Evolutionary conservation across 306 rosid genomes (phyloP).

Genomic region (Leucaena leucocephala): DNA sequence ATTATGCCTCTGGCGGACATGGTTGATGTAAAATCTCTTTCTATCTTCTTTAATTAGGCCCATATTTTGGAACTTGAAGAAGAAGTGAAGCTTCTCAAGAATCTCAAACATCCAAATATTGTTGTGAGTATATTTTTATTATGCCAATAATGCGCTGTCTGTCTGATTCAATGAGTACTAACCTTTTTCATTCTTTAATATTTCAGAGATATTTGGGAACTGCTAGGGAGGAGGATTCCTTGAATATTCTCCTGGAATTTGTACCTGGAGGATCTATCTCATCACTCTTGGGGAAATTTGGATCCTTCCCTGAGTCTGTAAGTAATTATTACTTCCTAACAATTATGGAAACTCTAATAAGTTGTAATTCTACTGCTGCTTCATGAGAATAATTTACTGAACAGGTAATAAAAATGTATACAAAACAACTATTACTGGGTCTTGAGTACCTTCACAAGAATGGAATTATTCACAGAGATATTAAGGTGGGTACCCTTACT

Average conservation of each 20-base stretch:
- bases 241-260: slow-evolving; percentile 89
- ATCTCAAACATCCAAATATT: slow-evolving; percentile 87
- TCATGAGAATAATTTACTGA: slow-evolving; percentile 10
- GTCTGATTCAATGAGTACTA: background rate
- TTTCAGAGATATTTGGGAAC: slow-evolving; percentile 86
- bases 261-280: slow-evolving; percentile 97
- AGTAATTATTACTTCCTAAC: slow-evolving; percentile 45
- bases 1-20: slow-evolving; percentile 25
- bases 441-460: slow-evolving; percentile 89
- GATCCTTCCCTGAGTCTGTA: slow-evolving; percentile 92
- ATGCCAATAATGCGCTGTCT: slow-evolving; percentile 19
- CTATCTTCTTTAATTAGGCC: slow-evolving; percentile 52
- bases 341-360: background rate
- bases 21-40: slow-evolving; percentile 19
- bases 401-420: slow-evolving; percentile 86
- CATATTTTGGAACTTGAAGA: slow-evolving; percentile 89
- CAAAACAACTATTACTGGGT: slow-evolving; percentile 82
- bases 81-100: slow-evolving; percentile 87
- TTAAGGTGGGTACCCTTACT: slow-evolving; percentile 56
- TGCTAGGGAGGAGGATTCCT: slow-evolving; percentile 80
- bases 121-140: slow-evolving; percentile 63
- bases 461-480: slow-evolving; percentile 91
- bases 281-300: slow-evolving; percentile 85
- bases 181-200: background rate
- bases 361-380: slow-evolving; percentile 14